Base-by-base conservation (phyloP, 768 basidiomycete species). In the Mycena capillaripes region DNA sequence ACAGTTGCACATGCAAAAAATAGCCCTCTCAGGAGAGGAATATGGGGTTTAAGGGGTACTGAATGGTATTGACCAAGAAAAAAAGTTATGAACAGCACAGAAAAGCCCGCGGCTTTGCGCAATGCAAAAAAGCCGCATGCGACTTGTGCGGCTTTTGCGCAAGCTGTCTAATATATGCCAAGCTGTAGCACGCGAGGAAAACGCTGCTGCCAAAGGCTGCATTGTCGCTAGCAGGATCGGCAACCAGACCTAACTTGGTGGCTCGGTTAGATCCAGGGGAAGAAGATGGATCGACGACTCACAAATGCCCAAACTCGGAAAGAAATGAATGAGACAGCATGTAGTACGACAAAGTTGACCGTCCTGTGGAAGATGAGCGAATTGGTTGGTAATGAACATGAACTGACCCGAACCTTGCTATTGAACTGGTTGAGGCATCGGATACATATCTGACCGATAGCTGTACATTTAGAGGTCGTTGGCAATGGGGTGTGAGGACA, bases 81-180 rank as follows among this genome's bases (percentile, higher is more conserved):
- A n/a, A n/a, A n/a, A n/a, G n/a, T n/a, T n/a, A 59, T n/a, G n/a
- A n/a, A n/a, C n/a, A n/a, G n/a, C n/a, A n/a, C n/a, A n/a, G n/a
- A n/a, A n/a, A n/a, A n/a, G n/a, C n/a, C n/a, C n/a, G n/a, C n/a
- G n/a, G n/a, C n/a, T n/a, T n/a, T n/a, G n/a, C n/a, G n/a, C n/a
- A n/a, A n/a, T n/a, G n/a, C n/a, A n/a, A n/a, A n/a, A n/a, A n/a
- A n/a, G n/a, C n/a, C n/a, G n/a, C n/a, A n/a, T n/a, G n/a, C n/a
- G n/a, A n/a, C n/a, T n/a, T n/a, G n/a, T n/a, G n/a, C n/a, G n/a
- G n/a, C n/a, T n/a, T n/a, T n/a, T n/a, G n/a, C n/a, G n/a, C n/a
- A n/a, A n/a, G n/a, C n/a, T n/a, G n/a, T n/a, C n/a, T 55, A 12
- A 69, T 61, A n/a, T 42, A 61, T 21, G 29, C 36, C 42, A 69